Conservation (phyloP, 2,329 filamentous ascomycete species). For the Huntiella omanensis region DNA sequence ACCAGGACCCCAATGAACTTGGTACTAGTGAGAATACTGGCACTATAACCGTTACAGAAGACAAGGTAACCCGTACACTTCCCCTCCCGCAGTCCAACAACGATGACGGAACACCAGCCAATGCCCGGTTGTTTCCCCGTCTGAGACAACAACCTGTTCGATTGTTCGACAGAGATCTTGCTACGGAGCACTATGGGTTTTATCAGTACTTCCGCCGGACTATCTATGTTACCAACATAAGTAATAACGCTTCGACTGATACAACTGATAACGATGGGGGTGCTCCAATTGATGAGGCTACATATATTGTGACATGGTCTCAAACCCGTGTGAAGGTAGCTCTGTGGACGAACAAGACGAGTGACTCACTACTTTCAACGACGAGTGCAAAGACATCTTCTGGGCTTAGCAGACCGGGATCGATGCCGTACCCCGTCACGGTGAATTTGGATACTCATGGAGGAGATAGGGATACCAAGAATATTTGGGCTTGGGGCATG, state of each 20-base stretch:
- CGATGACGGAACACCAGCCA: constrained; percentile 50
- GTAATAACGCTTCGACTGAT: constrained; percentile 27
- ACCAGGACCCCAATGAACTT: constrained; percentile 18
- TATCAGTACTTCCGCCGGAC: constrained; percentile 82
- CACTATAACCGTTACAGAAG: not conserved
- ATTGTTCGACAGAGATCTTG: constrained; percentile 64
- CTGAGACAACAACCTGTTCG: constrained; percentile 60
- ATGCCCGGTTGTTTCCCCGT: constrained; percentile 53
- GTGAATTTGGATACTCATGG: constrained; percentile 44
- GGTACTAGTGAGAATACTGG: constrained; percentile 16
- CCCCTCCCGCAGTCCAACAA: constrained; percentile 42
- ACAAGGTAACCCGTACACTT: constrained; percentile 23
- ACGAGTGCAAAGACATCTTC: constrained; percentile 11
- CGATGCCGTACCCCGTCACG: constrained; percentile 45
- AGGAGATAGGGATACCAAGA: constrained; percentile 32
- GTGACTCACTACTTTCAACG: constrained; percentile 21
- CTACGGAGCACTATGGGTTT: constrained; percentile 80
- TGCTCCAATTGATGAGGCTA: constrained; percentile 31
- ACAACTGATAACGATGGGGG: constrained; percentile 32
- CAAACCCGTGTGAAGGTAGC: constrained; percentile 44
- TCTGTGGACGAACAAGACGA: constrained; percentile 38
- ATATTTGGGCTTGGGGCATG: constrained; percentile 34
- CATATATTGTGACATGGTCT: constrained; percentile 37
- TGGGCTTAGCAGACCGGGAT: constrained; percentile 26
- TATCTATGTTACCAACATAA: constrained; percentile 54